Evolutionary conservation across 441 rosid species (phyloP), one percentile per base, ranked within the genome.

Genomic region (Euphorbia schlechtendalii): DNA sequence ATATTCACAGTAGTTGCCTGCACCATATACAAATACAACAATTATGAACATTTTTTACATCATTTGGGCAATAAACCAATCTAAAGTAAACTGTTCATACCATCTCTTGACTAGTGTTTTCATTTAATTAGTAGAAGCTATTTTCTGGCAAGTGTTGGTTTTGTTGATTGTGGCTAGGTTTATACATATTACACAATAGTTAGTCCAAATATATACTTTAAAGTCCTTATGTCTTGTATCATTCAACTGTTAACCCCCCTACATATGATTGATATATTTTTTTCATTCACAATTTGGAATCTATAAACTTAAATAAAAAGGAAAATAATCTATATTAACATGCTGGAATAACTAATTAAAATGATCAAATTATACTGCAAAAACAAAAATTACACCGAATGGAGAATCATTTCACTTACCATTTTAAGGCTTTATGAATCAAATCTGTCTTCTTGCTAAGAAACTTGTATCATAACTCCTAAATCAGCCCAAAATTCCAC

Each of bases 1-100:
- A 93, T 90, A 66, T 88, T 93, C 56, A 87, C 96, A 3, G 86
- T 79, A 75, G 93, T 85, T 74, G 84, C 96, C 97, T 90, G 85
- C 77, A 76, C 18, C 56, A 51, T 65, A 41, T 40, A 40, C 14
- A 43, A 2, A 43, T 43, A 12, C 48, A 1, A 11, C 14, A 43
- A 43, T 43, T 43, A 43, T 14, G 7, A 43, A 43, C 48, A 5
- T 43, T 43, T 17, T 11, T 2, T 43, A 12, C 17, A 43, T 43
- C 48, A 43, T 11, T 17, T 43, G 48, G 48, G 4, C 36, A 32
- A 32, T 32, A 17, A 43, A 43, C 12, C 14, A 43, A 43, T 11
- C 14, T 17, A 43, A 11, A n/a, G n/a, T n/a, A n/a, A n/a, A n/a
- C n/a, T n/a, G n/a, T n/a, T n/a, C n/a, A n/a, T n/a, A n/a, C n/a